Base-by-base conservation (phyloP, 2,329 filamentous ascomycete species). In the Alternaria longipes region DNA sequence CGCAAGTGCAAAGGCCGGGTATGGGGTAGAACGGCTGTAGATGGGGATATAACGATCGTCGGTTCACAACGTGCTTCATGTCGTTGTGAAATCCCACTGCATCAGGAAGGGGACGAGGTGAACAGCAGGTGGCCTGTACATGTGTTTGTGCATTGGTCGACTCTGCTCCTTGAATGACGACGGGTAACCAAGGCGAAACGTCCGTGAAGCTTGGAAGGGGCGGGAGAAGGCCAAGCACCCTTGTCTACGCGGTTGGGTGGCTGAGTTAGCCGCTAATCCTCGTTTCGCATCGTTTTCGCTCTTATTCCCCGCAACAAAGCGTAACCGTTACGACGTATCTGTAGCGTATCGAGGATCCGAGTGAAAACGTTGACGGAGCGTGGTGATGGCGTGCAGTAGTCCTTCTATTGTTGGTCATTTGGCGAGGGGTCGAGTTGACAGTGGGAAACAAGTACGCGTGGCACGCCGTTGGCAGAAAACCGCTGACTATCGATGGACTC, bases 121-220 rank as follows among this genome's bases (percentile, higher is more conserved):
- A 8, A 26, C 24, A 26, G 24, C 24, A 26, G 24, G 7, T 26
- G 24, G 24, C 24, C 24, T 26, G 24, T 26, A 26, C 24, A 28
- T 60, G 58, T 24, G 54, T 22, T 26, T 32, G 46, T 44, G 49
- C 36, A 45, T 45, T 12, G 16, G 32, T 41, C 41, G 52, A 30
- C 34, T n/a, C 38, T 44, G 36, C 42, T 51, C 58, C 38, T 60
- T 47, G 30, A 52, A 60, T 56, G 58, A 47, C 34, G 58, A 24
- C 32, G 44, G 46, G 41, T 53, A 41, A 41, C 50, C 26, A 57
- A 60, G 53, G 40, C 58, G 58, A 60, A 60, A 60, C 58, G 46
- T 56, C 18, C 26, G 53, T 47, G 54, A 56, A 51, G 58, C 53
- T 57, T 56, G 58, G 58, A 57, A 60, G 58, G 58, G 58, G 58